These are phyloP conservation scores for Cyclotella choctawhatcheeana DNA, from an alignment of 108 stramenopile genomes.

Conservation along the genomic window DNA sequence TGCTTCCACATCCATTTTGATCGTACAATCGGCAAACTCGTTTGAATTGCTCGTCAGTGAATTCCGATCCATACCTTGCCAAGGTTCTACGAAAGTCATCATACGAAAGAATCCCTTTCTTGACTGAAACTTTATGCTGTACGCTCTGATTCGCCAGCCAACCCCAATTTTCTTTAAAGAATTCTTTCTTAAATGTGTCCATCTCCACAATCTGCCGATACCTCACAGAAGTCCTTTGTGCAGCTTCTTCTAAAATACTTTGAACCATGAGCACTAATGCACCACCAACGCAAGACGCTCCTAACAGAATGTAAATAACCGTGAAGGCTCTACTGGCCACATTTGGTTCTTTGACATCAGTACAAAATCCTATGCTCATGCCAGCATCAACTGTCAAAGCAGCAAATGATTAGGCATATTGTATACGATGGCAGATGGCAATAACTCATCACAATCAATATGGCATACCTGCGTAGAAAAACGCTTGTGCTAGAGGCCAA, in stretches of 20 bases:
- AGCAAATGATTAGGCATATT: too few species aligned
- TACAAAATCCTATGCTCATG: constrained; percentile 85
- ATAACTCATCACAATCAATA: too few species aligned
- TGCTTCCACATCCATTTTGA: constrained; percentile 7
- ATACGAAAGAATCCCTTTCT: constrained; percentile 28
- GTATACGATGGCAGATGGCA: too few species aligned
- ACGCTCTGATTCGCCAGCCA: neutral
- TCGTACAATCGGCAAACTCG: constrained; percentile 33
- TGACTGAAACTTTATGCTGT: neutral
- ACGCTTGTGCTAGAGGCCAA: constrained; percentile 72
- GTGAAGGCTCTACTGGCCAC: constrained; percentile 70
- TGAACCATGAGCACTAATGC: constrained; percentile 69
- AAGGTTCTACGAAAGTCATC: constrained; percentile 45
- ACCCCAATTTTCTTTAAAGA: constrained; percentile 6
- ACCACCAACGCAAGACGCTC: constrained; percentile 72
- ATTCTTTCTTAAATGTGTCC: constrained; percentile 50
- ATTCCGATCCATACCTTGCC: constrained; percentile 8
- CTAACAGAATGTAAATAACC: constrained; percentile 65
- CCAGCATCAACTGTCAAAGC: constrained; percentile 82
- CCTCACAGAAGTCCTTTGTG: constrained; percentile 24
- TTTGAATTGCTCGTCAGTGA: constrained; percentile 26
- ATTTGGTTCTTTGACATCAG: constrained; percentile 67
- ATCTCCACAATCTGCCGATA: constrained; percentile 59
- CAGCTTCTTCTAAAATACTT: constrained; percentile 60
- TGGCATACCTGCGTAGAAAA: constrained; percentile 85